Evolutionary conservation across 2,329 filamentous ascomycete genomes (phyloP).

Genomic region (Neonectria ditissima): DNA sequence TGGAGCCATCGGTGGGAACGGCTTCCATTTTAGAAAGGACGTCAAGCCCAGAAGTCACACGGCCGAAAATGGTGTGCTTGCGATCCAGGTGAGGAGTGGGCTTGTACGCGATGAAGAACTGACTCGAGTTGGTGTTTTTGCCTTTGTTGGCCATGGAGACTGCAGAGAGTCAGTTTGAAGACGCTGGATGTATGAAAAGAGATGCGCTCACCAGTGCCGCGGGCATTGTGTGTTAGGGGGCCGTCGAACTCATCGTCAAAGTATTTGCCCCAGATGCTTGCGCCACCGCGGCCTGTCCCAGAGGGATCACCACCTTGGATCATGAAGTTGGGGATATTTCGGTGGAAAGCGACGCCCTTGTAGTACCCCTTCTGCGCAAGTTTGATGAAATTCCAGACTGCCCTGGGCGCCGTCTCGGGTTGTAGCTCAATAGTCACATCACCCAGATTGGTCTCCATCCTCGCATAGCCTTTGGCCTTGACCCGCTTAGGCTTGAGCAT

Average conservation of each 20-base stretch:
- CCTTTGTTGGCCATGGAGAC: conserved; percentile 97
- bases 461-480: conserved; percentile 90
- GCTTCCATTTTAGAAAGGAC: conserved; percentile 82
- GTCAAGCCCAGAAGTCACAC: conserved; percentile 81
- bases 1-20: conserved; percentile 78
- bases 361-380: conserved; percentile 93
- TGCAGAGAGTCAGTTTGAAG: conserved; percentile 31
- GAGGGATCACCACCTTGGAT: conserved; percentile 96
- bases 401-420: conserved; percentile 89
- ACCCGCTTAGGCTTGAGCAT: conserved; percentile 92
- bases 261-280: conserved; percentile 92
- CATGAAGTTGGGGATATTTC: conserved; percentile 97
- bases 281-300: conserved; percentile 90
- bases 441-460: conserved; percentile 87
- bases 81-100: conserved; percentile 86
- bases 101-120: conserved; percentile 95
- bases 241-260: conserved; percentile 96
- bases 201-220: conserved; percentile 69
- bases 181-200: conserved; percentile 5
- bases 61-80: conserved; percentile 97
- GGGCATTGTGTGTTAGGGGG: conserved; percentile 82
- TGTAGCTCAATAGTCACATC: conserved; percentile 90
- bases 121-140: conserved; percentile 95
- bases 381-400: conserved; percentile 96
- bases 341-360: conserved; percentile 84